Percentiles rank a stretch among this genome's conserved stretches.
These are phyloP conservation scores for Cadophora luteo-olivacea DNA, from an alignment of 2,329 filamentous ascomycete species.

Conservation along the genomic window DNA sequence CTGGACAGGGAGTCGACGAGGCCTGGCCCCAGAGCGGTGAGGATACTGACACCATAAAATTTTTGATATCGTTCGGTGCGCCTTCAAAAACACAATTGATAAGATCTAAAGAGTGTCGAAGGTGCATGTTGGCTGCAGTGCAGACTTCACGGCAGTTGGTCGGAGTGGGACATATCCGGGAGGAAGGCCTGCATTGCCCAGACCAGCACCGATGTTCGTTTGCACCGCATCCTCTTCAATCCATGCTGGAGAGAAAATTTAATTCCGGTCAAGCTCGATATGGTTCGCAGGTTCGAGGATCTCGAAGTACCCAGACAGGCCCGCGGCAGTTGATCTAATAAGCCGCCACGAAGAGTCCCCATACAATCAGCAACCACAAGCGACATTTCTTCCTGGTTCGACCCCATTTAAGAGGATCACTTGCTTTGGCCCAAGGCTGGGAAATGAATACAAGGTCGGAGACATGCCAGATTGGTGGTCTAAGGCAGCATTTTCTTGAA, in stretches of 20 bases:
- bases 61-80: not conserved
- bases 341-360: no score
- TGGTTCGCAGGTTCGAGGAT: no score
- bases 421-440: not conserved
- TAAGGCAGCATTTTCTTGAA: not conserved
- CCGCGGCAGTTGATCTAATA: no score
- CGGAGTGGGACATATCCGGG: conserved; percentile 25
- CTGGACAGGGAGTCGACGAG: not conserved
- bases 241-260: conserved; percentile 6
- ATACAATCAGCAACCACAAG: no score
- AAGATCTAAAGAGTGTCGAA: conserved; percentile 23
- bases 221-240: conserved; percentile 22
- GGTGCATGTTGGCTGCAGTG: conserved; percentile 22
- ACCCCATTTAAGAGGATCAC: no score
- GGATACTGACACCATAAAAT: not conserved
- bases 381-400: no score
- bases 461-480: not conserved
- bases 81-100: conserved; percentile 19
- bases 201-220: conserved; percentile 25
- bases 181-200: conserved; percentile 23
- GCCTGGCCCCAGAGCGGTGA: not conserved
- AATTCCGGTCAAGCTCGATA: no score
- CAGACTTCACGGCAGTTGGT: conserved; percentile 28
- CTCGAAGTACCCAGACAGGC: no score
- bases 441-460: not conserved